Evolutionary conservation across 768 basidiomycete species (phyloP), one percentile per base, ranked within the genome.

Genomic region (Boletellus emodensis): DNA sequence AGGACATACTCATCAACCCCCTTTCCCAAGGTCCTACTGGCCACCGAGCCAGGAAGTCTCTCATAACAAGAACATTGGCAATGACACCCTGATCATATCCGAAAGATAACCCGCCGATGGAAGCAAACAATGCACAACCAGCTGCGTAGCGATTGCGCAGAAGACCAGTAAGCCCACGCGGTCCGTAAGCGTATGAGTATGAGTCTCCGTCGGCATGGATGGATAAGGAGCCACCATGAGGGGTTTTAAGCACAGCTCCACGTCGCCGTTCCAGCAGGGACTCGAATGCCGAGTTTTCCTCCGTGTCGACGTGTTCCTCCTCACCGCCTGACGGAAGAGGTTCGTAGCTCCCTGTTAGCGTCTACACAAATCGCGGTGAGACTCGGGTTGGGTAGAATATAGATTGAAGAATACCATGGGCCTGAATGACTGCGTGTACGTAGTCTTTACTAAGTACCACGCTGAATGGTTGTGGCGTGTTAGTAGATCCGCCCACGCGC

Each of bases 61-160:
- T 71, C 89, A 91, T 91, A 12, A 91, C 87, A 12, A 92, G 75
- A 13, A 92, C 82, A 63, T 91, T 92, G 3, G 90, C 86, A 55
- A 92, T 89, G 48, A 90, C 89, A 34, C 88, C 88, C 61, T 90
- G 88, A 59, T 90, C 88, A 61, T 90, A 90, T 9, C 88, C 88
- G 65, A 90, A 90, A 13, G 84, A 81, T 49, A 90, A 62, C 0
- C 87, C 87, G 1, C 88, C 88, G 57, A 90, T 79, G 10, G 83
- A 85, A 1, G 84, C 88, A 55, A 90, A 88, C 42, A 84, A 70
- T 4, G 84, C 86, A 53, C 87, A 90, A 2, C 81, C 69, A 8
- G 84, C 66, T 4, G 83, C 78, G 56, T 84, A 87, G 49, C 73
- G 75, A 62, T 89, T 90, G 54, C 76, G 77, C 40, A 76, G 61